Evolutionary conservation across 2,329 filamentous ascomycete genomes (phyloP).

Genomic region (Leptographium wingfieldii): DNA sequence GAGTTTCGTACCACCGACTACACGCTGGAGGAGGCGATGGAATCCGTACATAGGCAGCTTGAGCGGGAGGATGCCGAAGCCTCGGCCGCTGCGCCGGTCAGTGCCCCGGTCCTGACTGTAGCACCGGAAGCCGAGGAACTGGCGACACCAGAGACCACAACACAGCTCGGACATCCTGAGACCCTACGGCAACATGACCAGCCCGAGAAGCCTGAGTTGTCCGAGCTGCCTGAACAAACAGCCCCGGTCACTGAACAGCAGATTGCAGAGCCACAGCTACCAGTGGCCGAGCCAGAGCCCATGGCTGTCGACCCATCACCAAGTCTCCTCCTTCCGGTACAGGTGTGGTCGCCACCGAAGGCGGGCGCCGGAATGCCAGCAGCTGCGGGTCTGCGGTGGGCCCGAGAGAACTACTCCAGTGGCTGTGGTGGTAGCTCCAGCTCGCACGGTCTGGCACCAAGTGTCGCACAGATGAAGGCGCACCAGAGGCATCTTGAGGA

Average conservation of each 20-base stretch:
- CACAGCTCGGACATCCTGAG: not conserved
- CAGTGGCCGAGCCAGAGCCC: not conserved
- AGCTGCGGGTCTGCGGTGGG: constrained; percentile 39
- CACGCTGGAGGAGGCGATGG: constrained; percentile 76
- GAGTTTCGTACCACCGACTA: constrained; percentile 63
- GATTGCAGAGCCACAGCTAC: not conserved
- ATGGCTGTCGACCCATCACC: not conserved
- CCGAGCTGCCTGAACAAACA: not conserved
- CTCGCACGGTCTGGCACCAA: constrained; percentile 69
- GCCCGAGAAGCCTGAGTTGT: not conserved
- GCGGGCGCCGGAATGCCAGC: constrained; percentile 50
- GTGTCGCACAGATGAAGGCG: constrained; percentile 60
- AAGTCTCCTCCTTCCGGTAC: constrained; percentile 36
- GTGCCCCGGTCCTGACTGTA: not conserved
- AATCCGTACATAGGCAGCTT: constrained; percentile 42
- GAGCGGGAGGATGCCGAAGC: constrained; percentile 54
- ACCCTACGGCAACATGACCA: too few species aligned
- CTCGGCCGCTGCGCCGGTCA: constrained; percentile 14
- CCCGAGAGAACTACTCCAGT: constrained; percentile 26
- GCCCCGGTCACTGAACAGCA: not conserved
- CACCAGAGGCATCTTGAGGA: constrained; percentile 57
- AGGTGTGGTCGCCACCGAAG: constrained; percentile 67
- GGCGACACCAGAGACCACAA: not conserved
- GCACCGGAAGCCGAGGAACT: not conserved
- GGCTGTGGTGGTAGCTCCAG: constrained; percentile 24